Evolutionary conservation across 441 rosid species (phyloP).

Genomic region (Adansonia gregorii): DNA sequence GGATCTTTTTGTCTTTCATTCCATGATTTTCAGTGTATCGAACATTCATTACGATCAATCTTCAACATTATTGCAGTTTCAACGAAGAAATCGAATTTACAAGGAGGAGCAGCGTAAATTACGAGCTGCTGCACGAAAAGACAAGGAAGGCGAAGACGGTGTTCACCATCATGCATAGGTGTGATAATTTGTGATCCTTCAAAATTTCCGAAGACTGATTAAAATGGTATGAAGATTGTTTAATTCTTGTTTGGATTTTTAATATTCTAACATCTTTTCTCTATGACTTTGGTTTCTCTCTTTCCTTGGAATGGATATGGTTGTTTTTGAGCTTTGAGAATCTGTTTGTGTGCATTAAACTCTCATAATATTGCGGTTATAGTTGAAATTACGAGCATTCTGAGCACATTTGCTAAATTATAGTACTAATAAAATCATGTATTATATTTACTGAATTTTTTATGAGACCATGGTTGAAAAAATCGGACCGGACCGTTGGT

Average conservation of each 20-base stretch:
- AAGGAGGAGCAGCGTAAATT: constrained; percentile 96
- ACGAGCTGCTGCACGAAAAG: constrained; percentile 75
- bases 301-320: constrained; percentile 23
- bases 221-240: constrained; percentile 31
- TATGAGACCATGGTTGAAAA: too few species aligned
- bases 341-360: too few species aligned
- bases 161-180: constrained; percentile 48
- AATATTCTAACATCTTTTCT: constrained; percentile 20
- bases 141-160: constrained; percentile 50
- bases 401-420: too few species aligned
- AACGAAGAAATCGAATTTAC: constrained; percentile 88
- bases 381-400: too few species aligned
- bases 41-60: background rate
- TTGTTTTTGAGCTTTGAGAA: too few species aligned
- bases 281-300: constrained; percentile 9
- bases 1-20: background rate
- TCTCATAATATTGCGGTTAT: too few species aligned
- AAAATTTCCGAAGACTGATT: constrained; percentile 39
- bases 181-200: constrained; percentile 26
- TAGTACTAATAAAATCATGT: too few species aligned
- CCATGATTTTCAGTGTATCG: background rate
- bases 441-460: too few species aligned
- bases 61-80: constrained; percentile 55
- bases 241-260: constrained; percentile 30
- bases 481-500: too few species aligned